These are phyloP conservation scores for Usnea hakonensis DNA, from an alignment of 495 filamentous ascomycete genomes.

Conservation along the genomic window DNA sequence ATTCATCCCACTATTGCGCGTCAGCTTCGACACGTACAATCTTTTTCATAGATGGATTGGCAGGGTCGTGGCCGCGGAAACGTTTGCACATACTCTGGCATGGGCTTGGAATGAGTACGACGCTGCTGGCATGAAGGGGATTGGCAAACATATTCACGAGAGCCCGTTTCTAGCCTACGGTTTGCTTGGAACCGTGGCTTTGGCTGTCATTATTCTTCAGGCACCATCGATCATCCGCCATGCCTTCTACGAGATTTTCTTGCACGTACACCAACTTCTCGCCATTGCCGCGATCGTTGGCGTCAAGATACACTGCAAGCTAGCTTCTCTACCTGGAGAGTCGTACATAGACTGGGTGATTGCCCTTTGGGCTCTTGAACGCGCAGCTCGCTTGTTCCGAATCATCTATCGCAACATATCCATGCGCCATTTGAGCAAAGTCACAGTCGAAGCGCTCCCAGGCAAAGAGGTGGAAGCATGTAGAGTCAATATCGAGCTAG, in stretches of 20 bases:
- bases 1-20: conserved; percentile 68
- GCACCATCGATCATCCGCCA: conserved; percentile 71
- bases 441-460: conserved; percentile 46
- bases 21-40: conserved; percentile 97
- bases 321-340: conserved; percentile 53
- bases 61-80: conserved; percentile 72
- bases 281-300: conserved; percentile 57
- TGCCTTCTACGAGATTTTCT: conserved; percentile 85
- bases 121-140: conserved; percentile 41
- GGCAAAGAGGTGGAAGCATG: conserved; percentile 39
- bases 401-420: conserved; percentile 55
- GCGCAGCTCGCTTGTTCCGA: conserved; percentile 45
- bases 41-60: conserved; percentile 93
- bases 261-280: conserved; percentile 66
- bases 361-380: conserved; percentile 58
- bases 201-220: conserved; percentile 60
- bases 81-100: conserved; percentile 63
- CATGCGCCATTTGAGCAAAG: conserved; percentile 33
- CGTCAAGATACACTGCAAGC: conserved; percentile 61
- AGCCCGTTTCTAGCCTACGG: conserved; percentile 55
- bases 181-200: conserved; percentile 43
- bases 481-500: conserved; percentile 61
- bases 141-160: conserved; percentile 50
- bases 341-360: conserved; percentile 54
- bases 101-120: conserved; percentile 51